Evolutionary conservation across 2,329 filamentous ascomycete species (phyloP), one percentile per base, ranked within the genome.

Genomic region (Penicillium hesseltinei): DNA sequence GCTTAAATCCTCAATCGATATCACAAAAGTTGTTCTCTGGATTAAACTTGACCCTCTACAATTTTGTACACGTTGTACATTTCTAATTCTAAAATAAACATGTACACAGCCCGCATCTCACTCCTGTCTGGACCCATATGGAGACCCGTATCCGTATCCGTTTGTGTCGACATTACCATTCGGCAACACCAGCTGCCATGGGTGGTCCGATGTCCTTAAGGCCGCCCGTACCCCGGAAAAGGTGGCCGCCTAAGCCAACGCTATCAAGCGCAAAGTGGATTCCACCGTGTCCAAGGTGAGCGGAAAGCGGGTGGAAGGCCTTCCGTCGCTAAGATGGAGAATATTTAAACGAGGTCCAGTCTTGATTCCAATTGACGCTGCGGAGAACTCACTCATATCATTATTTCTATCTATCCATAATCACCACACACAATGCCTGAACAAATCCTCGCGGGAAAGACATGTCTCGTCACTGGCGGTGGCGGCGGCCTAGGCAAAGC

Each of bases 401-500:
- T 21, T 17, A 15, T 15, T 27, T 15, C 25, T 46, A 35, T 21
- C n/a, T 40, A 35, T 35, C 15, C 33, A 42, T 38, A 46, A 31
- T n/a, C 31, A 40, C 11, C n/a, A 8, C 11, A 4, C 13, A 52
- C 13, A 53, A 66, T 66, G 63, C 54, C 64, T 17, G 57, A 62
- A 2, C 61, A 63, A 46, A 50, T 60, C 11, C 61, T 70, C 15
- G 50, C 61, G 17, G 66, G 65, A 19, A 71, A 70, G 49, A 67
- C 64, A 8, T 68, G 65, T 27, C 67, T 72, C 21, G 58, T 76
- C 25, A 76, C 73, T 5, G 74, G 74, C n/a, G 73, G 68, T 8
- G 74, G 65, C 4, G 65, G 72, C 21, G 74, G 74, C 5, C 67
- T 77, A 15, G 74, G 74, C 49, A 73, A 73, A 56, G 71, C 70